These are phyloP conservation scores for Odonthalia washingtoniensis DNA, from an alignment of 31 red algal species.

Conservation along the genomic window DNA sequence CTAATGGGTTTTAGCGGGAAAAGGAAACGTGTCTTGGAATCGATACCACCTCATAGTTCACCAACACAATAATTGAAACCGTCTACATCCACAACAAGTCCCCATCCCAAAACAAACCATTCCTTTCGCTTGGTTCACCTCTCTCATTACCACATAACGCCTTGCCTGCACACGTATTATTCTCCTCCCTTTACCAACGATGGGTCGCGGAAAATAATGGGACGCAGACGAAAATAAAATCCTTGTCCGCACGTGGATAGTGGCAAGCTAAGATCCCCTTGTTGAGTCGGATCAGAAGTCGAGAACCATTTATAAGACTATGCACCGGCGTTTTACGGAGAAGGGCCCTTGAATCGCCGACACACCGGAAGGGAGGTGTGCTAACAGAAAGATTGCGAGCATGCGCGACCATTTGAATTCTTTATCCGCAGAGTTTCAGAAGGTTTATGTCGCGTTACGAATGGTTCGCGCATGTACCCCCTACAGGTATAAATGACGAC, in stretches of 20 bases:
- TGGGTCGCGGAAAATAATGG: not conserved
- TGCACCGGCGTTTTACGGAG: not conserved
- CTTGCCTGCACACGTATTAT: too few relatives aligned
- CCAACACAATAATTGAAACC: not conserved
- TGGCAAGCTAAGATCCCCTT: not conserved
- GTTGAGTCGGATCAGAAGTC: not conserved
- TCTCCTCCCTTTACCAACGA: too few relatives aligned
- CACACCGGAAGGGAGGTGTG: not conserved
- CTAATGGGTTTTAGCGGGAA: not conserved
- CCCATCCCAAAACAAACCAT: not conserved
- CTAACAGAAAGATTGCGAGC: not conserved
- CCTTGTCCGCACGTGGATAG: not conserved
- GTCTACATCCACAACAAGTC: not conserved
- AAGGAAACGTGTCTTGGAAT: not conserved
- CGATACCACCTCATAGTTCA: not conserved
- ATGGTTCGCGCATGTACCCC: not conserved
- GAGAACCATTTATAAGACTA: not conserved
- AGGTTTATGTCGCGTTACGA: not conserved
- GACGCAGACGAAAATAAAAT: not conserved
- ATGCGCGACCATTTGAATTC: not conserved
- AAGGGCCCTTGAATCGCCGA: too few relatives aligned
- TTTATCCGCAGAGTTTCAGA: not conserved
- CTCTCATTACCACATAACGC: too few relatives aligned
- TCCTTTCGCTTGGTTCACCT: too few relatives aligned
- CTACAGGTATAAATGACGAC: constrained; percentile 34